phyloP scores from a whole-genome alignment of 345 rosid species.

The Brassica napus region Da-Ae NC_063439.1:1818001-1818500 shows the following conservation, averaged over 20 bases:
- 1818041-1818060: background rate
- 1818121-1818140: background rate
- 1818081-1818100: background rate
- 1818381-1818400: conserved; percentile 19
- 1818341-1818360: conserved; percentile 23
- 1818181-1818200: background rate
- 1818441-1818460: conserved; percentile 28
- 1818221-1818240: background rate
- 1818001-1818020: background rate
- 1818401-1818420: conserved; percentile 15
- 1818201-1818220: background rate
- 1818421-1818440: conserved; percentile 34
- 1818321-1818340: background rate
- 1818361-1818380: conserved; percentile 34
- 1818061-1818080: background rate
- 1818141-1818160: background rate
- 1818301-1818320: background rate
- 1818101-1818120: background rate
- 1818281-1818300: background rate
- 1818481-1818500: conserved; percentile 10
- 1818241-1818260: background rate
- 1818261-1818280: background rate
- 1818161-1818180: background rate
- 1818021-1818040: background rate
- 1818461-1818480: conserved; percentile 18